These are phyloP conservation scores for Colletotrichum phormii DNA, from an alignment of 2,329 filamentous ascomycete genomes.

Conservation along the genomic window DNA sequence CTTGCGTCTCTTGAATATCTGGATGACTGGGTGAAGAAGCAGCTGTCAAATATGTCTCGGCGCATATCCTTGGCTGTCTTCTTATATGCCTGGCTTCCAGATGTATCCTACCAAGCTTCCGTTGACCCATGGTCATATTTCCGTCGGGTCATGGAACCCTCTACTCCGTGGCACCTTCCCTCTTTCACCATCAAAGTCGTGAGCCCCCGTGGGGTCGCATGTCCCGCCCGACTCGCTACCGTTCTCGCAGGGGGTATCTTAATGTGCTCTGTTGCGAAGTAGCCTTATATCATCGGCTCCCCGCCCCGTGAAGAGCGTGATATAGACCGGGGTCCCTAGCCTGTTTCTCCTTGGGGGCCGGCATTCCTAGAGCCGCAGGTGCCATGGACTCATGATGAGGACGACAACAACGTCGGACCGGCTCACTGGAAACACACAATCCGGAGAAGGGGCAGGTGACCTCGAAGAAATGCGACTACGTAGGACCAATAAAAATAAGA, in stretches of 20 bases:
- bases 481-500: background rate
- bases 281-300: background rate
- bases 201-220: slow-evolving; percentile 10
- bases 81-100: slow-evolving; percentile 9
- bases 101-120: too few relatives aligned
- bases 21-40: background rate
- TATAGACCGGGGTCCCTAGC: background rate
- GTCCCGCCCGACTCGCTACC: background rate
- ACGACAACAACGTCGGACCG: slow-evolving; percentile 15
- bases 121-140: background rate
- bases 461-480: background rate
- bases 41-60: background rate
- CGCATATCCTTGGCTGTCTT: slow-evolving; percentile 8
- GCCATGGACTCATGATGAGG: background rate
- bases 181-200: background rate
- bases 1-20: background rate
- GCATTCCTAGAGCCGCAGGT: slow-evolving; percentile 20
- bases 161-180: slow-evolving; percentile 28
- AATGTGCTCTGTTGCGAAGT: background rate
- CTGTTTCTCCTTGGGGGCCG: slow-evolving; percentile 12
- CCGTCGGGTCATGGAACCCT: slow-evolving; percentile 10
- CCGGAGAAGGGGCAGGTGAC: slow-evolving; percentile 6
- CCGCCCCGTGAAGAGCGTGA: background rate
- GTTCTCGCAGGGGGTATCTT: background rate
- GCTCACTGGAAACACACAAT: slow-evolving; percentile 14